phyloP scores from a whole-genome alignment of 139 green algal species.

The Chara braunii region DNA sequence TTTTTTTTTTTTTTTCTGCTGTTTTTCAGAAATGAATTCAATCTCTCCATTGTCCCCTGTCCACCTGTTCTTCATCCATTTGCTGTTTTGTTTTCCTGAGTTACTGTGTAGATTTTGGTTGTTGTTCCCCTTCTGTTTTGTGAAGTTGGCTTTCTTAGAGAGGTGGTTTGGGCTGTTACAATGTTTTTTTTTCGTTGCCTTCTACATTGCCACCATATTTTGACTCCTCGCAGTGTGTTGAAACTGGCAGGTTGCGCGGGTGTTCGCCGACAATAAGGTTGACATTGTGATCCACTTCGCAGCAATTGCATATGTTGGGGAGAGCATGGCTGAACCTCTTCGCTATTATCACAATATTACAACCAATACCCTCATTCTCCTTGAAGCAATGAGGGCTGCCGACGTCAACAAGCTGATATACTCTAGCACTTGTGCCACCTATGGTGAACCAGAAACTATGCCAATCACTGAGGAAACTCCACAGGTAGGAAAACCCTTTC shows the following conservation, averaged over 20 bases:
- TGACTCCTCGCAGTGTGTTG: too few species aligned
- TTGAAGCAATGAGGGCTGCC: slow-evolving; percentile 52
- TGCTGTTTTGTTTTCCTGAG: too few species aligned
- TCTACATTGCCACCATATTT: background rate
- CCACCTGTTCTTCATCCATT: too few species aligned
- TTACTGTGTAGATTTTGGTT: too few species aligned
- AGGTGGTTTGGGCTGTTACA: background rate
- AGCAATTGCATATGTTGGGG: slow-evolving; percentile 63
- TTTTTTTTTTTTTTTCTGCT: too few species aligned
- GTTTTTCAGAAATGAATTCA: too few species aligned
- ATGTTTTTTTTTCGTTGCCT: slow-evolving; percentile 3
- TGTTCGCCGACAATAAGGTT: slow-evolving; percentile 24
- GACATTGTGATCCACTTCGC: slow-evolving; percentile 72
- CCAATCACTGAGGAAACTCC: slow-evolving; percentile 66
- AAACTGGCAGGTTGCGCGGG: slow-evolving; percentile 29
- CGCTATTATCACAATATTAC: slow-evolving; percentile 73
- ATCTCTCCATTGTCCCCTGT: too few species aligned
- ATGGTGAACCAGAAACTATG: slow-evolving; percentile 56
- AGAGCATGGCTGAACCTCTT: slow-evolving; percentile 47
- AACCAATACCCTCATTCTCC: slow-evolving; percentile 56
- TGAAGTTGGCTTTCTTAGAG: background rate
- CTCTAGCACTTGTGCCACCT: slow-evolving; percentile 60
- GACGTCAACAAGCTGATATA: slow-evolving; percentile 52
- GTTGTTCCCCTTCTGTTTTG: too few species aligned
- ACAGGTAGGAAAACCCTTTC: slow-evolving; percentile 26